These are phyloP conservation scores for Chrysanthemum seticuspe DNA, from an alignment of 129 eudicot genomes.

Conservation along the genomic window DNA sequence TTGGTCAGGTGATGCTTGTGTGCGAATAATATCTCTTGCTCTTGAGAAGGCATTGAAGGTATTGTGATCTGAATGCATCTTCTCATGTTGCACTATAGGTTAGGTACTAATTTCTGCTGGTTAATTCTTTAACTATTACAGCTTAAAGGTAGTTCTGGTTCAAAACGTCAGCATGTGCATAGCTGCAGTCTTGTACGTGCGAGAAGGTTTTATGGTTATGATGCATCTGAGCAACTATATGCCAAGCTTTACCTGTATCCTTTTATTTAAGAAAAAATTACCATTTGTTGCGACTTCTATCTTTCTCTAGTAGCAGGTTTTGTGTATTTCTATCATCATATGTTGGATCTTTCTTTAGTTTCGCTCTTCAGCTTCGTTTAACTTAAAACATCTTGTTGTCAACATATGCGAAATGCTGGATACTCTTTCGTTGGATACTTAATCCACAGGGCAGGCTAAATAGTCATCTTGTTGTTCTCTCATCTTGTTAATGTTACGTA, in stretches of 20 bases:
- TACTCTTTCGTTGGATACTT: background rate
- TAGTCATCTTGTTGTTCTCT: too few relatives aligned
- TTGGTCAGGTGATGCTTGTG: conserved; percentile 50
- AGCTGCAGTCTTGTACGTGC: conserved; percentile 88
- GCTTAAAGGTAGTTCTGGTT: conserved; percentile 88
- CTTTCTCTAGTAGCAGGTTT: background rate
- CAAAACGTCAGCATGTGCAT: conserved; percentile 97
- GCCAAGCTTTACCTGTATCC: conserved; percentile 96
- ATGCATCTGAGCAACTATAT: conserved; percentile 82
- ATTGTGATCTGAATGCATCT: conserved; percentile 18
- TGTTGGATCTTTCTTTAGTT: conserved; percentile 3
- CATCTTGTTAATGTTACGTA: too few relatives aligned
- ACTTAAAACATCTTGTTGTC: conserved; percentile 10
- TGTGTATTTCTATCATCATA: conserved; percentile 13
- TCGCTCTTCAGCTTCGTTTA: background rate
- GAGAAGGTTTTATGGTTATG: conserved; percentile 82
- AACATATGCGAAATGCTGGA: conserved; percentile 2
- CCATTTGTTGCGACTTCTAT: background rate
- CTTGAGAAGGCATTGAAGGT: conserved; percentile 95
- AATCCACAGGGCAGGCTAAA: too few relatives aligned
- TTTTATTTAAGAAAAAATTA: background rate
- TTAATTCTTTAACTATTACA: conserved; percentile 27
- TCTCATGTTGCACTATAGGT: conserved; percentile 11
- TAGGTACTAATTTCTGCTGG: conserved; percentile 6
- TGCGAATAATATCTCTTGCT: conserved; percentile 52